A percentile compares a stretch with the other conserved stretches of the same genome.
Evolutionary conservation across 192 early-diverging fungal genomes (phyloP).

Genomic region (Linnemannia hyalina): DNA sequence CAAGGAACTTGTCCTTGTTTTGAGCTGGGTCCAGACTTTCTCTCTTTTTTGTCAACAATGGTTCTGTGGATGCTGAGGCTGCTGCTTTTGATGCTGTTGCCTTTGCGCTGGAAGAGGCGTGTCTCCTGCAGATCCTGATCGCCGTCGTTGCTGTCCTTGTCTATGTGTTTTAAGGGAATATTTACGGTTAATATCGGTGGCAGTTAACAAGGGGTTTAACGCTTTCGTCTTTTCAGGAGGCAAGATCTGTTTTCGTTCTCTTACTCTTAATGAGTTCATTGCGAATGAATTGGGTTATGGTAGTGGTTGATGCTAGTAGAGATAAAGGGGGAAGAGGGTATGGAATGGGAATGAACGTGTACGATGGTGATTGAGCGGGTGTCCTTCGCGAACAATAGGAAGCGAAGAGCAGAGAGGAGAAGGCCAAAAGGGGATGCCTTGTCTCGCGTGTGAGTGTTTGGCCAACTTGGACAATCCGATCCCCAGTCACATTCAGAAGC

Average conservation of each 20-base stretch:
- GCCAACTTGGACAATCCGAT: not conserved
- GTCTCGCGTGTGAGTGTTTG: not conserved
- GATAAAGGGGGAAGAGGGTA: not conserved
- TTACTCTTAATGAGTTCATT: conserved; percentile 13
- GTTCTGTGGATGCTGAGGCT: not conserved
- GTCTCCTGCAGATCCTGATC: conserved; percentile 1
- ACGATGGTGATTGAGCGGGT: not conserved
- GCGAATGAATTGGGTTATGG: not conserved
- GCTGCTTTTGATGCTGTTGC: not conserved
- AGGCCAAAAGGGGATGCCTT: not conserved
- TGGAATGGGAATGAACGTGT: not conserved
- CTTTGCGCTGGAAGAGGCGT: not conserved
- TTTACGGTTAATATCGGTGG: not conserved
- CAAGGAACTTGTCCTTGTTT: conserved; percentile 47
- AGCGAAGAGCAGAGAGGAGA: not conserved
- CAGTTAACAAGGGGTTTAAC: no score
- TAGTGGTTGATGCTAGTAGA: no score
- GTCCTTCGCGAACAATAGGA: not conserved
- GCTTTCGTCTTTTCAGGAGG: not conserved
- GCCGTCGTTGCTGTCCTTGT: not conserved
- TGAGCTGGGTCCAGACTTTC: conserved; percentile 40
- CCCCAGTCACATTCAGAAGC: not conserved
- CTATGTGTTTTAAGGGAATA: not conserved
- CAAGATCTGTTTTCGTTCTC: not conserved
- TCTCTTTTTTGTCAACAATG: conserved; percentile 23